These are phyloP conservation scores for Peronospora destructor DNA, from an alignment of 352 stramenopile genomes.

Conservation along the genomic window DNA sequence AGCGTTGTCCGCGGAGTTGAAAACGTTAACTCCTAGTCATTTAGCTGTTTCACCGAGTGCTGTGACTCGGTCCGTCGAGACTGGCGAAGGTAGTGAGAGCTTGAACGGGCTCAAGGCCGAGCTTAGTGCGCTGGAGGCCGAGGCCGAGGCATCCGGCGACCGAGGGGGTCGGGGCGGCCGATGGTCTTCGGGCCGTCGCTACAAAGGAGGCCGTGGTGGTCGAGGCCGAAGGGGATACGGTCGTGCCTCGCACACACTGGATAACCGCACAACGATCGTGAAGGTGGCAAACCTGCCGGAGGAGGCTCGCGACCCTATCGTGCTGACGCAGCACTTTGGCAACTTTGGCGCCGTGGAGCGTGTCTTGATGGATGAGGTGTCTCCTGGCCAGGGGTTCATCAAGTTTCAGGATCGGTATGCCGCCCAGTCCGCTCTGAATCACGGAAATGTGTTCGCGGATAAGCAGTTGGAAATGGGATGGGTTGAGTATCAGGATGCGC, in stretches of 20 bases:
- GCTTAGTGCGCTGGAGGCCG: constrained; percentile 55
- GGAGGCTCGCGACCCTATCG: constrained; percentile 62
- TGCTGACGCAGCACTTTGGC: constrained; percentile 82
- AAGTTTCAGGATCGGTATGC: constrained; percentile 81
- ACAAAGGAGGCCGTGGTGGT: constrained; percentile 42
- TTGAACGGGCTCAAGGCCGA: constrained; percentile 56
- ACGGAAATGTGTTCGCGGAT: constrained; percentile 52
- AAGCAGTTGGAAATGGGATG: constrained; percentile 54
- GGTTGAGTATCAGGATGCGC: constrained; percentile 56
- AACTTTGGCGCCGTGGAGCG: constrained; percentile 76
- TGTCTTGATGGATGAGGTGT: constrained; percentile 53
- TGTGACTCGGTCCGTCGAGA: constrained; percentile 4
- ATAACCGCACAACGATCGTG: constrained; percentile 83
- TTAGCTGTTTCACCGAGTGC: constrained; percentile 20
- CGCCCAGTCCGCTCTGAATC: constrained; percentile 56
- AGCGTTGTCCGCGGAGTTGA: constrained; percentile 58
- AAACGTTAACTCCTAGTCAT: constrained; percentile 40
- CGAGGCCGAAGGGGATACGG: constrained; percentile 42
- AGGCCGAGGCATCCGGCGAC: constrained; percentile 40
- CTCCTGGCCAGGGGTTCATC: constrained; percentile 51
- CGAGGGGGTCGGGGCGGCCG: constrained; percentile 34
- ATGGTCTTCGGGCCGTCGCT: constrained; percentile 39
- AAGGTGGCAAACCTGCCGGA: constrained; percentile 70
- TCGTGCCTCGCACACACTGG: constrained; percentile 53
- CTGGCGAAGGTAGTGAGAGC: constrained; percentile 22